Percentiles rank a stretch among this genome's conserved stretches.
These are phyloP conservation scores for Aspergillus spinulosporus DNA, from an alignment of 2,329 filamentous ascomycete species.

Conservation along the genomic window DNA sequence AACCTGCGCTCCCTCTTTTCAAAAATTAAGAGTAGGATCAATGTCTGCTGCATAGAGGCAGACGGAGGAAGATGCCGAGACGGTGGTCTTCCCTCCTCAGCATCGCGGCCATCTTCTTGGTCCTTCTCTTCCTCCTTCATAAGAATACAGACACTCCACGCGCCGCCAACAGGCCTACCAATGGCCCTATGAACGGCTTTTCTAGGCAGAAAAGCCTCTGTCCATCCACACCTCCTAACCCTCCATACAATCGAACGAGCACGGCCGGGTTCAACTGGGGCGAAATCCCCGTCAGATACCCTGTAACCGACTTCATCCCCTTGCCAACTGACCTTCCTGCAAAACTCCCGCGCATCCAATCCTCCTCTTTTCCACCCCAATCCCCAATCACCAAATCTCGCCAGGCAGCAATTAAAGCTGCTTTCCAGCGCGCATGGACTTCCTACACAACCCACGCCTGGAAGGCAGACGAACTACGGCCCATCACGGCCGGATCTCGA, in stretches of 20 bases:
- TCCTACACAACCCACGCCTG: conserved; percentile 77
- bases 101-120: conserved; percentile 4
- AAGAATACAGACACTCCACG: background rate
- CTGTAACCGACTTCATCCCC: background rate
- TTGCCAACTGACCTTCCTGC: background rate
- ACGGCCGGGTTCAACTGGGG: conserved; percentile 7
- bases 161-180: no score
- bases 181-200: background rate
- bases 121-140: conserved; percentile 4
- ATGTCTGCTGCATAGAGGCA: no score
- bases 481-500: conserved; percentile 65
- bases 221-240: background rate
- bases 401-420: conserved; percentile 59
- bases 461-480: conserved; percentile 78
- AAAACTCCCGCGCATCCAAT: conserved; percentile 1
- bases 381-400: conserved; percentile 1
- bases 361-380: background rate
- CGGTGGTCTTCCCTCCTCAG: conserved; percentile 1
- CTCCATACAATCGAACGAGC: conserved; percentile 4
- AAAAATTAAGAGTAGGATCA: no score
- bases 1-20: no score
- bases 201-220: background rate
- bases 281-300: conserved; percentile 7
- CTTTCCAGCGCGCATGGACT: conserved; percentile 73
- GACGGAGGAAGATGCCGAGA: background rate